Evolutionary conservation across 2,329 filamentous ascomycete genomes (phyloP), one percentile per base, ranked within the genome.

Genomic region (Fusarium transvaalense): DNA sequence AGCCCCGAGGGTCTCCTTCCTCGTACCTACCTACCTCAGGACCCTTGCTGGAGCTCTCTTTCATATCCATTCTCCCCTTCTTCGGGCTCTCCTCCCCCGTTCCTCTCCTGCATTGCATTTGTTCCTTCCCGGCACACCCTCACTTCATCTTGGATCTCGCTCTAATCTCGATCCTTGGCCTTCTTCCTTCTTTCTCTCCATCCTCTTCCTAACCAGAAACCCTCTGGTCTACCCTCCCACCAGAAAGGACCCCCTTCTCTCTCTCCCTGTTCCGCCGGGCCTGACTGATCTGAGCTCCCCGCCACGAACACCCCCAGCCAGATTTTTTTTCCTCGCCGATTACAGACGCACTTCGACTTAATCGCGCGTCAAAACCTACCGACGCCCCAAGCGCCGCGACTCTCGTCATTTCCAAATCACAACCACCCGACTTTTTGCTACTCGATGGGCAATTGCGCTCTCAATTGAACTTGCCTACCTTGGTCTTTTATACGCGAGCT

Each of bases 311-410:
- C 60, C 56, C 59, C 64, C 53, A 59, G 68, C 63, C 63, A 61
- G n/a, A 54, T 56, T 74, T 68, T 71, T 66, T 54, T 69, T 60
- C 43, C 55, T 63, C 61, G 58, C 65, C 68, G 63, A 63, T 57
- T 68, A 75, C 74, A 74, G 74, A 64, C 74, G 72, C 74, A 73
- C 57, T 71, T 59, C 32, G 47, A 59, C 37, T 75, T 76, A 75
- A 75, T 75, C 74, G 74, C 74, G 74, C 74, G 74, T 73, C 72
- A 77, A 75, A 71, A 66, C 59, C 65, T 72, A 64, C 69, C 70
- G 56, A 71, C 71, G 69, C 71, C 66, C 69, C 74, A 76, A 76
- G 74, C 74, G 74, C 74, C 70, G 71, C 61, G 66, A 69, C 58
- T 68, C 48, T 69, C 62, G 62, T 64, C 64, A 68, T 60, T 50